Percentiles rank a stretch among this genome's conserved stretches.
Evolutionary conservation across 345 rosid genomes (phyloP).

Genomic region (Linum usitatissimum): DNA sequence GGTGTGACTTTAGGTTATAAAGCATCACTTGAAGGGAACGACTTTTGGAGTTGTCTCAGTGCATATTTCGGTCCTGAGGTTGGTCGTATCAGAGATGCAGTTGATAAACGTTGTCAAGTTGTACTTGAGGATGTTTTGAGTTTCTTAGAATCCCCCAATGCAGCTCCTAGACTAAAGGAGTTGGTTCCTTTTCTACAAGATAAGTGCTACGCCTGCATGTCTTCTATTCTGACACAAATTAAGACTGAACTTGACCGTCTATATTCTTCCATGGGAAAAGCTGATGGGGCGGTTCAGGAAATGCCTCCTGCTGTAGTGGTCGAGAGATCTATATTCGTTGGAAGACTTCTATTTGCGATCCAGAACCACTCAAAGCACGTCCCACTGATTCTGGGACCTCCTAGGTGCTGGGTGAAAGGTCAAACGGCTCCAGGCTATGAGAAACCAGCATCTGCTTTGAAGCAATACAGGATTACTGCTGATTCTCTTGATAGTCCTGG

Average conservation of each 20-base stretch:
- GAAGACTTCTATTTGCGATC: slow-evolving; percentile 83
- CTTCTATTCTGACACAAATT: slow-evolving; percentile 50
- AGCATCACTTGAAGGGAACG: slow-evolving; percentile 48
- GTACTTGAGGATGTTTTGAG: slow-evolving; percentile 73
- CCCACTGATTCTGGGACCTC: slow-evolving; percentile 80
- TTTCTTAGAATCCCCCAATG: slow-evolving; percentile 92
- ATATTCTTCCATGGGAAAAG: slow-evolving; percentile 37
- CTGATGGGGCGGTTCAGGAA: slow-evolving; percentile 25
- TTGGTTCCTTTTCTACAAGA: slow-evolving; percentile 71
- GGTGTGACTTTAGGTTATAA: slow-evolving; percentile 34
- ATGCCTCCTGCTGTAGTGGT: slow-evolving; percentile 49
- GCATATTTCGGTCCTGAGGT: slow-evolving; percentile 90
- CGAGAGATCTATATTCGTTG: slow-evolving; percentile 84
- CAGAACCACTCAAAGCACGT: slow-evolving; percentile 71
- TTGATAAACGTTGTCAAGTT: slow-evolving; percentile 62
- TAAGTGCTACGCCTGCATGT: slow-evolving; percentile 68
- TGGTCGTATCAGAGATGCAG: slow-evolving; percentile 72
- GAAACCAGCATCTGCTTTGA: slow-evolving; percentile 51
- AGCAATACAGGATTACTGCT: slow-evolving; percentile 43
- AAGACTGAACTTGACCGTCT: slow-evolving; percentile 58
- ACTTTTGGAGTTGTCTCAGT: slow-evolving; percentile 61
- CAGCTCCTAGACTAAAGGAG: slow-evolving; percentile 65
- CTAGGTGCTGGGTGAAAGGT: slow-evolving; percentile 84
- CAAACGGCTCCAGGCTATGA: slow-evolving; percentile 44
- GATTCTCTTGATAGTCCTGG: slow-evolving; percentile 43